Base-by-base conservation (phyloP, 2,329 filamentous ascomycete species). In the Xylariaceae sp. region DNA sequence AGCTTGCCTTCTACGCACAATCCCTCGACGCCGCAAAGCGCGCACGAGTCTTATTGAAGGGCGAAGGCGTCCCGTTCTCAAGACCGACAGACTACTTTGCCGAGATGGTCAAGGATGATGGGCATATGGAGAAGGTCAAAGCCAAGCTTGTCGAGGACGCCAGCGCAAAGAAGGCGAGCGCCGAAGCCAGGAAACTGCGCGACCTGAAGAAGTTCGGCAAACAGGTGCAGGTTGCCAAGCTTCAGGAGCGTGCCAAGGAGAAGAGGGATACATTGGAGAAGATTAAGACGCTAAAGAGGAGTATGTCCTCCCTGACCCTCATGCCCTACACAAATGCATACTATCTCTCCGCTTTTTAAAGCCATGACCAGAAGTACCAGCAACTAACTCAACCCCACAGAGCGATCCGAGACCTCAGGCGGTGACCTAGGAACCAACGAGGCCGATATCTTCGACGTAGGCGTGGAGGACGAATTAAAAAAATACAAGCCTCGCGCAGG, bases 131-230 rank as follows among this genome's bases (percentile, higher is more conserved):
- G 67, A 91, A 89, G 78, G 89, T 99, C 68, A 95, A 95, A 78
- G 83, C 86, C 64, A 95, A 95, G 78, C 76, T 97, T 63, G 80
- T 96, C 55, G 91, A 97, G 64, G 90, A 95, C 65, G 94, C 92
- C 0, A 89, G 92, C 11, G 78, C 83, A 54, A 96, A 96, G 79
- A 96, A 96, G 76, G 92, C 94, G 1, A 82, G 90, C 27, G 85
- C 88, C 19, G 94, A 99, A 71, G 94, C 94, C 6, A 83, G 90
- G 67, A 90, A 90, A 73, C 86, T 92, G 75, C 81, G 94, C 56
- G 94, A 99, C 69, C 77, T 97, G 63, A 97, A 96, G 84, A 99
- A 97, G 75, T 99, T 97, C 68, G 94, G 94, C 68, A 99, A 99
- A 76, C 89, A 95, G 70, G 94, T 97, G 46, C 94, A 99, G 76